Conservation (phyloP, 306 rosid genomes). For the Abrus pulchellus region DNA sequence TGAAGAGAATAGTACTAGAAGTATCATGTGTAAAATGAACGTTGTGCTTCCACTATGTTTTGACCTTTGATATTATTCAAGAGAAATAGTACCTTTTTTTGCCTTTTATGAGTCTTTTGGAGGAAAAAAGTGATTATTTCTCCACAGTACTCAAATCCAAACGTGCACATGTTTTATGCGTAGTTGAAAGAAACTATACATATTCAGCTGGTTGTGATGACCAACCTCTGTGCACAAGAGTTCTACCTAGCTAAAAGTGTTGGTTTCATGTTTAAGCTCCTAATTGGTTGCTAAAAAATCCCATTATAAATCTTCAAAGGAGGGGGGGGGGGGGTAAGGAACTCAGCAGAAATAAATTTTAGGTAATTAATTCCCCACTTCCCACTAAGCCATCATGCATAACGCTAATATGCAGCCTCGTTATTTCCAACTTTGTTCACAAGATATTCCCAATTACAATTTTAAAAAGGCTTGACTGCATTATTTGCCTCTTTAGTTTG, state of each 20-base stretch:
- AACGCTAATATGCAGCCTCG: conserved; percentile 5
- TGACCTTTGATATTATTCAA: background rate
- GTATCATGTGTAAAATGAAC: background rate
- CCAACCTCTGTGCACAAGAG: conserved; percentile 6
- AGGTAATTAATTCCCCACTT: background rate
- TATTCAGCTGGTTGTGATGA: background rate
- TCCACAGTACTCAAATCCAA: background rate
- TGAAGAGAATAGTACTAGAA: background rate
- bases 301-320: background rate
- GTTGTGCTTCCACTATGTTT: background rate
- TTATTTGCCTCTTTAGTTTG: too few species aligned
- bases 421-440: conserved; percentile 2
- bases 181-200: conserved; percentile 7
- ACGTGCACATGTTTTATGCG: background rate
- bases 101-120: too few species aligned
- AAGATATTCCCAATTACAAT: background rate
- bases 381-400: conserved; percentile 19
- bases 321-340: too few species aligned
- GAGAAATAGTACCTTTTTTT: background rate
- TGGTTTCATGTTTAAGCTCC: conserved; percentile 2
- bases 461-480: too few species aligned
- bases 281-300: background rate
- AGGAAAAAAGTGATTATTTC: too few species aligned
- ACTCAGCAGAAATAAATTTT: background rate
- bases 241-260: background rate